Evolutionary conservation across 2,329 filamentous ascomycete genomes (phyloP), one percentile per base, ranked within the genome.

Genomic region (Uncinocarpus reesii): DNA sequence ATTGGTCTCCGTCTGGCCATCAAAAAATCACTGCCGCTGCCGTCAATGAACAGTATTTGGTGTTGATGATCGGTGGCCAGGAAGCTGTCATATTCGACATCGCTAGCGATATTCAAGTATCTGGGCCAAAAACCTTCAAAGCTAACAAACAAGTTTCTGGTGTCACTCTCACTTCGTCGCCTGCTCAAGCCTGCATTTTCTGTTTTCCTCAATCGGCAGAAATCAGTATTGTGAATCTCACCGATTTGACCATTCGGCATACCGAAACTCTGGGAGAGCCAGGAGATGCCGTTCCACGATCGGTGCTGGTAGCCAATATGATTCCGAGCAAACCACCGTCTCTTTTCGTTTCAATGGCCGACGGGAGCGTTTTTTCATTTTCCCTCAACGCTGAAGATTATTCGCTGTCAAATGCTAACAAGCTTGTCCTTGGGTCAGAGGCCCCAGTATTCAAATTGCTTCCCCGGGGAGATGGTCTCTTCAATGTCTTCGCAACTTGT

Each of bases 311-410:
- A 6, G 83, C 86, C 4, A 81, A 89, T 52, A 75, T 96, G 3
- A 76, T 95, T 26, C 62, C 66, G 10, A 65, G 73, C 37, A 81
- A 82, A 11, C 72, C 74, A 5, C 83, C 87, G 0, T 95, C 85
- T 0, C 73, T 98, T 0, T 84, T 98, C 52, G 77, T 95, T 26
- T 85, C 90, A 10, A 84, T 95, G 77, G 87, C 93, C 41, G 90
- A 96, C 65, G 92, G 92, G 3, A 86, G 84, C 52, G 84, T 98
- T 1, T 76, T 94, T 43, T 92, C 84, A 0, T 96, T 89, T 61
- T 78, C 80, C 26, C 75, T 95, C 29, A 77, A 85, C 26, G 65
- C 71, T 0, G 58, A 67, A 0, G 76, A 77, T n/a, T 78, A 77
- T 51, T 69, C 77, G 0, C 69, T 96, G 2, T 82, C 80, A 0